These are phyloP conservation scores for Entelexis sorbosivorans DNA, from an alignment of 1,139 yeast genomes.

Conservation along the genomic window DNA sequence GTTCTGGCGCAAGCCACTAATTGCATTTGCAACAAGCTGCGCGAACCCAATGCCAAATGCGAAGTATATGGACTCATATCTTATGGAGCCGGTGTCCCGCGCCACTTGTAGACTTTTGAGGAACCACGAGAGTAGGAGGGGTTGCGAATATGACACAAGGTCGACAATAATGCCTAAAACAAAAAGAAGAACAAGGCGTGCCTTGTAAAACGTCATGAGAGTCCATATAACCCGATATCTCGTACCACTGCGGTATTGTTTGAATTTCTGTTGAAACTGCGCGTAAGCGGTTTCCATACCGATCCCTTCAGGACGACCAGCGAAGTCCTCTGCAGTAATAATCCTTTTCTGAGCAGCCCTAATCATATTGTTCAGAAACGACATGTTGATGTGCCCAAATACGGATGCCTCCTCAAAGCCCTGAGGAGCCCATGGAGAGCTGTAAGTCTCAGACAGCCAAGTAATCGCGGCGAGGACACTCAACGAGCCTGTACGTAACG, in stretches of 20 bases:
- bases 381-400: slow-evolving; percentile 14
- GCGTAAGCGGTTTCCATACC: slow-evolving; percentile 1
- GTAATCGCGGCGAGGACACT: not conserved
- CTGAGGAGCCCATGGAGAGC: slow-evolving; percentile 3
- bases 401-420: slow-evolving; percentile 15
- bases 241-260: not conserved
- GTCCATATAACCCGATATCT: slow-evolving; percentile 3
- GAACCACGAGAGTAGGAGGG: slow-evolving; percentile 11
- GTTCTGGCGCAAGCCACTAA: slow-evolving; percentile 4
- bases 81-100: not conserved
- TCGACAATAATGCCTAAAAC: slow-evolving; percentile 9
- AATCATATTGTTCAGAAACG: slow-evolving; percentile 13
- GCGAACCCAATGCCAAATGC: slow-evolving; percentile 7
- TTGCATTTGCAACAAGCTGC: slow-evolving; percentile 3
- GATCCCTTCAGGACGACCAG: slow-evolving; percentile 5
- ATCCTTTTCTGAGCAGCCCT: not conserved
- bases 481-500: not conserved
- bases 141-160: slow-evolving; percentile 14
- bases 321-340: slow-evolving; percentile 7
- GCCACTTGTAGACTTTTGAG: slow-evolving; percentile 7
- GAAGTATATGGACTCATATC: slow-evolving; percentile 6
- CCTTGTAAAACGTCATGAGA: not conserved
- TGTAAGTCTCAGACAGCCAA: not conserved
- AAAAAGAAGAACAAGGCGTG: slow-evolving; percentile 4
- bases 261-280: not conserved